These are phyloP conservation scores for Populus deltoides DNA, from an alignment of 345 rosid genomes.

Conservation along the genomic window DNA sequence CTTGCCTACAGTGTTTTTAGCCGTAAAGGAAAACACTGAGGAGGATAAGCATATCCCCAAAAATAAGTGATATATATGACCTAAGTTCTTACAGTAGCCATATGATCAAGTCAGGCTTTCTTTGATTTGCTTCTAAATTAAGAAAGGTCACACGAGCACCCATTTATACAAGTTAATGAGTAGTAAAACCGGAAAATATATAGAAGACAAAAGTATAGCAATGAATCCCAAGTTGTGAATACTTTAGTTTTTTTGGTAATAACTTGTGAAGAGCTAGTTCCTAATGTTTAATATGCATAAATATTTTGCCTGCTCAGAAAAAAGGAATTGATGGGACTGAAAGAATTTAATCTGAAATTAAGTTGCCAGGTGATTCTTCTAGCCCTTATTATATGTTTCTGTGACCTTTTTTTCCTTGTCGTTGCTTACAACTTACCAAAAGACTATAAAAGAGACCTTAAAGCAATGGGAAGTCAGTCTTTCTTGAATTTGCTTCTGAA, in stretches of 20 bases:
- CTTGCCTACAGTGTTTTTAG: not conserved
- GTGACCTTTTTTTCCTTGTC: not conserved
- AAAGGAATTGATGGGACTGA: not conserved
- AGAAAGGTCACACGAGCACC: not conserved
- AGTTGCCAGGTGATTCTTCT: not conserved
- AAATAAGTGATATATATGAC: not conserved
- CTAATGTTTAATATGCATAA: not conserved
- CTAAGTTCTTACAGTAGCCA: not conserved
- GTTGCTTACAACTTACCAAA: not conserved
- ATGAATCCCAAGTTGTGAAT: not conserved
- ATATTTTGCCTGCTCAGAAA: not conserved
- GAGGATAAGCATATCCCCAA: conserved; percentile 10
- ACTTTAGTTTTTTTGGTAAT: too few relatives aligned
- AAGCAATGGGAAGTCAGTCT: too few relatives aligned
- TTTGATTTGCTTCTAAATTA: not conserved
- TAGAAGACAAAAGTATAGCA: not conserved
- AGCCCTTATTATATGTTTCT: not conserved
- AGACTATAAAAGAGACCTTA: too few relatives aligned
- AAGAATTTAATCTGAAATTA: not conserved
- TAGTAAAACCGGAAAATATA: not conserved
- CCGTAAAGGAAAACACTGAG: not conserved
- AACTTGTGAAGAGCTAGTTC: too few relatives aligned
- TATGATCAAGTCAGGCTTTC: not conserved
- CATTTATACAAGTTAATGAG: not conserved
- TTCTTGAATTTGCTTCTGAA: too few relatives aligned